Conservation (phyloP, 805 yeast genomes). For the Yamadazyma takamatsuzukensis region DNA sequence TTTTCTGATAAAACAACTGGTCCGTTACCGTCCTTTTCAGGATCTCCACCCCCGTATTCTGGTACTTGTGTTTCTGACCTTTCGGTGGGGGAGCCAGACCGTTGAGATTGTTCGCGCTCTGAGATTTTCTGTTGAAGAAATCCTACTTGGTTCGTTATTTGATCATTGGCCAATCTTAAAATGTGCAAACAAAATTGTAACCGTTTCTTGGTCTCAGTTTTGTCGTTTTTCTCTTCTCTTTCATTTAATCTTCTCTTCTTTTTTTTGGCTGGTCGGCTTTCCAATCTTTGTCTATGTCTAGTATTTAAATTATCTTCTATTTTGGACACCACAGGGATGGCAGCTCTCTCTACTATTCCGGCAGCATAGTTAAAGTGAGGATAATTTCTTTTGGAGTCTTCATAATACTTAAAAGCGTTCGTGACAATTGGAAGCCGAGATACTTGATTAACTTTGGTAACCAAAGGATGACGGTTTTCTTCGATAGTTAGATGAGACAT, state of each 20-base stretch:
- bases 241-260: conserved; percentile 12
- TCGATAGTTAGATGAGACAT: conserved; percentile 7
- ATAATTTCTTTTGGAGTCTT: conserved; percentile 41
- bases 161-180: conserved; percentile 75
- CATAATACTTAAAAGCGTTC: conserved; percentile 48
- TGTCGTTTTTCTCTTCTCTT: conserved; percentile 10
- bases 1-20: too few species aligned
- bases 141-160: conserved; percentile 63
- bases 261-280: conserved; percentile 9
- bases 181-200: conserved; percentile 76
- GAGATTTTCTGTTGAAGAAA: conserved; percentile 51
- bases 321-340: conserved; percentile 49
- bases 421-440: conserved; percentile 41
- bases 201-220: conserved; percentile 64
- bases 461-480: conserved; percentile 31
- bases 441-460: conserved; percentile 35
- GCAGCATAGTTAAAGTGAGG: conserved; percentile 58
- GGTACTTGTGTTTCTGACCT: too few species aligned
- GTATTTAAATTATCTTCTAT: conserved; percentile 44
- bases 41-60: too few species aligned
- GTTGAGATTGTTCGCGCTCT: conserved; percentile 42
- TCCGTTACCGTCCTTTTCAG: too few species aligned
- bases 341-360: conserved; percentile 54
- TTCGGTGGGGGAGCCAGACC: too few species aligned
- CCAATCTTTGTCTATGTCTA: conserved; percentile 25